Percentiles rank a stretch among this genome's conserved stretches.
Conservation (phyloP, 371 early-diverging fungal species). For the Syncephalis plumigaleata region DNA sequence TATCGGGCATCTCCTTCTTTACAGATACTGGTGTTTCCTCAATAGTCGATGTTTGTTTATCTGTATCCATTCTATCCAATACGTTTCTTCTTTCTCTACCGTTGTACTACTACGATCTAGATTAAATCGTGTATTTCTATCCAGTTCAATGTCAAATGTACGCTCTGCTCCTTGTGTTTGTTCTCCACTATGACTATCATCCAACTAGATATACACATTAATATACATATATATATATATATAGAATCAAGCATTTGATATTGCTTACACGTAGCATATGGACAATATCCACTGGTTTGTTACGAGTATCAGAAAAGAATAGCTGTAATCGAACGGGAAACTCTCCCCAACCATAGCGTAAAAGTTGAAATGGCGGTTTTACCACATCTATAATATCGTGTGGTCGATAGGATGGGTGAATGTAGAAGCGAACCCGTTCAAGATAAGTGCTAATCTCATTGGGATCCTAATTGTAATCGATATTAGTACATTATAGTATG, state of each 20-base stretch:
- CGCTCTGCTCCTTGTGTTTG: conserved; percentile 56
- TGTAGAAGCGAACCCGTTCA: conserved; percentile 58
- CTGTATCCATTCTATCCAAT: too few species aligned
- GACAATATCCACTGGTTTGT: conserved; percentile 71
- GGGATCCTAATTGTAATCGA: conserved; percentile 8
- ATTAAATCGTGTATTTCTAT: conserved; percentile 55
- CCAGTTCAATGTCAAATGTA: conserved; percentile 64
- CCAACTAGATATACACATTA: conserved; percentile 26
- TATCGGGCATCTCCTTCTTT: too few species aligned
- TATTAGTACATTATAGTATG: neutral
- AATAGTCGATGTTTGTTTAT: too few species aligned
- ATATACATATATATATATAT: neutral
- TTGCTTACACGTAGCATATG: conserved; percentile 52
- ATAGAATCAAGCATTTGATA: neutral
- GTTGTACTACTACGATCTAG: neutral
- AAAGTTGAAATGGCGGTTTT: conserved; percentile 64
- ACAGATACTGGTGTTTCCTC: too few species aligned
- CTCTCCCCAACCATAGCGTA: conserved; percentile 87
- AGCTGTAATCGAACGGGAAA: conserved; percentile 73
- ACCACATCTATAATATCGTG: conserved; percentile 67
- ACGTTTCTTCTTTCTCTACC: too few species aligned
- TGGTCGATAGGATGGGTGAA: conserved; percentile 82
- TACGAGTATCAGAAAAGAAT: conserved; percentile 56
- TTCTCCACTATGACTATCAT: conserved; percentile 43
- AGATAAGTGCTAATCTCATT: conserved; percentile 43